Percentiles rank a stretch among this genome's conserved stretches.
Conservation (phyloP, 2,329 filamentous ascomycete species). For the Raffaelea albimanens region DNA sequence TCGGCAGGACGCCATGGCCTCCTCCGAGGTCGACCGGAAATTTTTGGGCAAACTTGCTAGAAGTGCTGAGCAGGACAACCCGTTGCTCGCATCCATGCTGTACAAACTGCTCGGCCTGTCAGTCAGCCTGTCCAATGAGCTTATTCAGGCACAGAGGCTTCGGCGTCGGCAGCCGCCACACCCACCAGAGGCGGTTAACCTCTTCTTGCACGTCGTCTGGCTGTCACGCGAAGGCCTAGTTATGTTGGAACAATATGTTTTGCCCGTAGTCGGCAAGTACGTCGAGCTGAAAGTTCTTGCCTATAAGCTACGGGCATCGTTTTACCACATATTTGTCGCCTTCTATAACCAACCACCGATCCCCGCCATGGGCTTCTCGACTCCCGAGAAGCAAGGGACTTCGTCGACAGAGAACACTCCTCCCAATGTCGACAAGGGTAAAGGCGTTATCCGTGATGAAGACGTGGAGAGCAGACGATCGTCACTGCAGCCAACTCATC, state of each 20-base stretch:
- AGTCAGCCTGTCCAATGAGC: conserved; percentile 74
- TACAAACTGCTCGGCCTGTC: conserved; percentile 90
- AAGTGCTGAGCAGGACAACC: conserved; percentile 66
- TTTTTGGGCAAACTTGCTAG: conserved; percentile 85
- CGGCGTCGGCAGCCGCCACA: conserved; percentile 72
- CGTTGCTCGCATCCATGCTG: conserved; percentile 69
- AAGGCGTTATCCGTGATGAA: conserved; percentile 33
- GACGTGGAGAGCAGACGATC: conserved; percentile 26
- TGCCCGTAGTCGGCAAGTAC: conserved; percentile 73
- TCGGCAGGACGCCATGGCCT: conserved; percentile 86
- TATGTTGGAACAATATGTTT: conserved; percentile 77
- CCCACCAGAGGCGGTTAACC: conserved; percentile 68
- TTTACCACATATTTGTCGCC: conserved; percentile 93
- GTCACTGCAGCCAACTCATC: conserved; percentile 38
- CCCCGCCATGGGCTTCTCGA: conserved; percentile 47
- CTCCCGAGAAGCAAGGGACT: conserved; percentile 32
- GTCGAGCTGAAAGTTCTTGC: conserved; percentile 81
- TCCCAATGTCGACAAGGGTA: conserved; percentile 35
- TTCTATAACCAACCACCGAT: conserved; percentile 88
- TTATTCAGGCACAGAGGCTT: conserved; percentile 73
- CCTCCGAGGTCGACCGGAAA: conserved; percentile 95
- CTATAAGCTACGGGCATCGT: conserved; percentile 85
- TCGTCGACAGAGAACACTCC: conserved; percentile 22
- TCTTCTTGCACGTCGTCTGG: conserved; percentile 89
- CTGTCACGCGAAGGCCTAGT: conserved; percentile 83